These are phyloP conservation scores for Parastagonospora nodorum DNA, from an alignment of 2,329 filamentous ascomycete species.

Conservation along the genomic window DNA sequence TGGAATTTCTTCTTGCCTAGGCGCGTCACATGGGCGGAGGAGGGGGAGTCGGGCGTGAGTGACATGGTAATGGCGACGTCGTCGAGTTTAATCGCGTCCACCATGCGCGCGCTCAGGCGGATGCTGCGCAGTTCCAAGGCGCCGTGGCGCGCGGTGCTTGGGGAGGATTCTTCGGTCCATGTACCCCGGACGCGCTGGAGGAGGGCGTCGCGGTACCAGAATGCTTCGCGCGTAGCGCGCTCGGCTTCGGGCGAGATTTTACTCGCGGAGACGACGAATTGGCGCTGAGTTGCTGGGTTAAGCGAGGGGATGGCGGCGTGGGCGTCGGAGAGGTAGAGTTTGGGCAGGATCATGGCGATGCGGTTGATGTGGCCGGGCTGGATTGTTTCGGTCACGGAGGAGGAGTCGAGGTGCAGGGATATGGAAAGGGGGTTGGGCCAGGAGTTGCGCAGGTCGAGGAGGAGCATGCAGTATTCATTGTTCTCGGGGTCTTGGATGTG, in stretches of 20 bases:
- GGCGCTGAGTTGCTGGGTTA: constrained; percentile 81
- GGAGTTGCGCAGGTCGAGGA: constrained; percentile 85
- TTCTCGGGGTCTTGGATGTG: constrained; percentile 50
- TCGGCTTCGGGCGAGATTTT: constrained; percentile 81
- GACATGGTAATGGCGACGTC: constrained; percentile 70
- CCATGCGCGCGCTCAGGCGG: constrained; percentile 75
- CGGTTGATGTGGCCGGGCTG: constrained; percentile 70
- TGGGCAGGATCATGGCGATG: constrained; percentile 74
- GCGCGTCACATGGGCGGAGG: background rate
- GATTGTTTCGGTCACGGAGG: constrained; percentile 50
- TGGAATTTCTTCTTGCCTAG: constrained; percentile 46
- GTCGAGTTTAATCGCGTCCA: constrained; percentile 80
- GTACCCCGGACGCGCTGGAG: constrained; percentile 71
- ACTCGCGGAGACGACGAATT: constrained; percentile 85
- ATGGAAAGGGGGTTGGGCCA: constrained; percentile 83
- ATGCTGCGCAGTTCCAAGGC: constrained; percentile 77
- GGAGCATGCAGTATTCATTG: constrained; percentile 74
- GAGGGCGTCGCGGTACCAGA: constrained; percentile 88
- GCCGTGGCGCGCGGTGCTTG: constrained; percentile 59
- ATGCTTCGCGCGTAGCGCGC: constrained; percentile 76
- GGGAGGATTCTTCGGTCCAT: constrained; percentile 66
- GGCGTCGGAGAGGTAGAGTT: constrained; percentile 76
- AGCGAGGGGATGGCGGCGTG: constrained; percentile 78
- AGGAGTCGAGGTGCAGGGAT: constrained; percentile 57
- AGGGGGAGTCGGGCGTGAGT: constrained; percentile 19